Percentiles rank a stretch among this genome's conserved stretches.
These are phyloP conservation scores for Clavaria fumosa DNA, from an alignment of 768 basidiomycete species.

Conservation along the genomic window DNA sequence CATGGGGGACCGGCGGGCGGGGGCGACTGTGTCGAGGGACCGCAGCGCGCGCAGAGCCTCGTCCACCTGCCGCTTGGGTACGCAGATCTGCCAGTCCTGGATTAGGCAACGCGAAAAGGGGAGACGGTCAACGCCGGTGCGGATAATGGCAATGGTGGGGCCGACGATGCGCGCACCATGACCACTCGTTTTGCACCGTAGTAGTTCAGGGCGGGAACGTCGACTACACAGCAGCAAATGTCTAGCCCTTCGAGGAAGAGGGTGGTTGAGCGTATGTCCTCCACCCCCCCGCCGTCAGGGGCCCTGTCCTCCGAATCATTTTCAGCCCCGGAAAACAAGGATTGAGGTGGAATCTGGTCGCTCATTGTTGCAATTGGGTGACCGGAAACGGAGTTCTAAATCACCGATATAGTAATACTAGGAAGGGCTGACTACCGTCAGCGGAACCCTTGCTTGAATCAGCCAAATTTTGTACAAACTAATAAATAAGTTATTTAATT, in stretches of 20 bases:
- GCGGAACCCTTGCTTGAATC: too few species aligned
- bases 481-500: too few species aligned
- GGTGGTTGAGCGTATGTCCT: neutral
- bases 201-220: constrained; percentile 1
- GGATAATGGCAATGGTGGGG: neutral
- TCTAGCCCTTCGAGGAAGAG: neutral
- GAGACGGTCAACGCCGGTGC: too few species aligned
- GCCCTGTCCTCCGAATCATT: too few species aligned
- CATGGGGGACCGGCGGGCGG: neutral
- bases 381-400: too few species aligned
- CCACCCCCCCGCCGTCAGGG: neutral
- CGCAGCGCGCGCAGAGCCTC: neutral
- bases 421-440: too few species aligned
- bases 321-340: too few species aligned
- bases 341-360: too few species aligned
- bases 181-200: constrained; percentile 1
- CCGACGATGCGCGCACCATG: neutral
- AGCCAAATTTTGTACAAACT: too few species aligned
- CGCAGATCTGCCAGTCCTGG: constrained; percentile 2
- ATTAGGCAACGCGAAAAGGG: too few species aligned
- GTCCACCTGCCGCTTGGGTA: neutral
- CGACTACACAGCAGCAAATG: constrained; percentile 1
- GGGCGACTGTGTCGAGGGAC: neutral
- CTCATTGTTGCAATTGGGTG: too few species aligned
- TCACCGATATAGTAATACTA: too few species aligned